phyloP scores from a whole-genome alignment of 148 eudicot genomes.

The Rheum nobile region DNA sequence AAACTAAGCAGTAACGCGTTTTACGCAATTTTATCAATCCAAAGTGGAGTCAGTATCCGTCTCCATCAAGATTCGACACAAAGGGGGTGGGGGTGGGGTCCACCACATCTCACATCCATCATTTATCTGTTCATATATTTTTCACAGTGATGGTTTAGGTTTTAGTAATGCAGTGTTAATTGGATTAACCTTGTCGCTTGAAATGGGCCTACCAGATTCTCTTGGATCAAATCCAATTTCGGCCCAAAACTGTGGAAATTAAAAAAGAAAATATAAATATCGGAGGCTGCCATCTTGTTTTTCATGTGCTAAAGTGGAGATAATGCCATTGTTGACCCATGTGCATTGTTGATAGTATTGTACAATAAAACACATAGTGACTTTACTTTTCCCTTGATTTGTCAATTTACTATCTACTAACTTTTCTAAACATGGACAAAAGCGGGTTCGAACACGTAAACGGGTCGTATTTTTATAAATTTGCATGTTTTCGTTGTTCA shows the following conservation, averaged over 20 bases:
- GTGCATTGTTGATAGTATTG: neutral
- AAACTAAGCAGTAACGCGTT: too few relatives aligned
- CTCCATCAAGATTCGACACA: neutral
- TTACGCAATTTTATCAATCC: neutral
- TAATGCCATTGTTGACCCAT: neutral
- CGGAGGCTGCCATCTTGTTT: neutral
- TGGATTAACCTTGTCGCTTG: too few relatives aligned
- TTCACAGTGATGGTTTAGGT: too few relatives aligned
- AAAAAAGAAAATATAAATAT: too few relatives aligned
- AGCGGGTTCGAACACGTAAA: too few relatives aligned
- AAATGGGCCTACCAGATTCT: neutral
- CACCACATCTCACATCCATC: neutral
- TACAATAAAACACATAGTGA: too few relatives aligned
- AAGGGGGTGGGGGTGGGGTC: neutral
- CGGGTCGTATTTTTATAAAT: too few relatives aligned
- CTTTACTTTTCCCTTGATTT: too few relatives aligned
- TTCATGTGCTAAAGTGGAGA: neutral
- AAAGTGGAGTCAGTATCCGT: neutral
- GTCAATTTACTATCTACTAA: too few relatives aligned
- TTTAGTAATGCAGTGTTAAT: too few relatives aligned
- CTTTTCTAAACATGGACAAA: too few relatives aligned
- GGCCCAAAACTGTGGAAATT: neutral
- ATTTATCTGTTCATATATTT: neutral
- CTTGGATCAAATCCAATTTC: neutral
- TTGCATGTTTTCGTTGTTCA: too few relatives aligned